Percentiles rank a stretch among this genome's conserved stretches.
These are phyloP conservation scores for Mycena albidolilacea DNA, from an alignment of 768 basidiomycete genomes.

Conservation along the genomic window DNA sequence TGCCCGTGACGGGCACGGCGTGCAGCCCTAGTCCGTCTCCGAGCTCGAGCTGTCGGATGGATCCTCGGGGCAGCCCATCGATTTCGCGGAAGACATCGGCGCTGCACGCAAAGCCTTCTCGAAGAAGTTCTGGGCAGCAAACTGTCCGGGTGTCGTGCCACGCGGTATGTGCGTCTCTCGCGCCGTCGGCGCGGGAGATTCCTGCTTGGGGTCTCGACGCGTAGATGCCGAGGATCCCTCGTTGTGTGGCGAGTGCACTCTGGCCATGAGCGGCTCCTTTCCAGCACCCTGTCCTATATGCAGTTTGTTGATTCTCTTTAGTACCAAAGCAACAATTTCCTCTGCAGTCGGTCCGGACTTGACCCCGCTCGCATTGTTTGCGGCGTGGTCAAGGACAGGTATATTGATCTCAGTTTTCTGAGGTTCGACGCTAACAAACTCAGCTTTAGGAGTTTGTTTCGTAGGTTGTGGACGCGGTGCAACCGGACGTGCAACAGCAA, in stretches of 20 bases:
- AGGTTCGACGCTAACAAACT: neutral
- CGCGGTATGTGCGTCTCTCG: neutral
- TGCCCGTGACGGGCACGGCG: no score
- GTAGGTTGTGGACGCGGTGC: neutral
- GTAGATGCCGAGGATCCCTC: neutral
- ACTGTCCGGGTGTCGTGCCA: neutral
- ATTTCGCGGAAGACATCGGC: neutral
- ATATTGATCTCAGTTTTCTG: neutral
- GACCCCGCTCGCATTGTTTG: neutral
- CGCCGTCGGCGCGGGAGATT: neutral
- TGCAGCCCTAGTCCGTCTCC: neutral
- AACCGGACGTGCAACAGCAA: neutral
- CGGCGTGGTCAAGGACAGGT: neutral
- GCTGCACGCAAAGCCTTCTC: neutral
- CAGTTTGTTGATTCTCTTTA: neutral
- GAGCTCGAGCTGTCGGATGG: conserved; percentile 1
- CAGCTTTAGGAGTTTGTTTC: neutral
- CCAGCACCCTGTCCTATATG: neutral
- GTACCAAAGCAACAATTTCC: neutral
- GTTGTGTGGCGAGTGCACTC: neutral
- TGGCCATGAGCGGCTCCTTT: conserved; percentile 1
- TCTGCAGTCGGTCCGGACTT: conserved; percentile 3
- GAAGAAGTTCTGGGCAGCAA: neutral
- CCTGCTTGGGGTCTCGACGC: neutral
- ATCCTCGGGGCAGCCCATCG: neutral